Percentiles rank a stretch among this genome's conserved stretches.
phyloP scores from a whole-genome alignment of 2,329 filamentous ascomycete species.

The Paraphoma sp. region DNA sequence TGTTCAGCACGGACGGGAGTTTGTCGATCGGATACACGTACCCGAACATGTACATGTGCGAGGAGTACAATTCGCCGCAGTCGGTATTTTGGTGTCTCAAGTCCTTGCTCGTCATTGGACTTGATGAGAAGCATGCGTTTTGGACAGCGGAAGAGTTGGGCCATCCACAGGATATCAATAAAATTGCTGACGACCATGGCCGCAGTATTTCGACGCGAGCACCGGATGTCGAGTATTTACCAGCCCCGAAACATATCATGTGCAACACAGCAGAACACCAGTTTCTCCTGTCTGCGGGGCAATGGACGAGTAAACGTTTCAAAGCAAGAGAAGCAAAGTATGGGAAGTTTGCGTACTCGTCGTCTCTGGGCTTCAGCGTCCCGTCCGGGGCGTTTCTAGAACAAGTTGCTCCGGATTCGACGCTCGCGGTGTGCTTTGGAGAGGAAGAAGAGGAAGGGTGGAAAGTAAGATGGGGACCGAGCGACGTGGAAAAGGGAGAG shows the following conservation, averaged over 20 bases:
- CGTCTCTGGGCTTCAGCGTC: constrained; percentile 55
- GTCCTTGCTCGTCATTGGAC: constrained; percentile 48
- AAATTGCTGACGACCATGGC: no score
- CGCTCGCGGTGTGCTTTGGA: constrained; percentile 22
- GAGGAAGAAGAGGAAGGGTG: constrained; percentile 22
- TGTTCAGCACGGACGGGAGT: constrained; percentile 56
- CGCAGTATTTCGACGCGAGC: background rate
- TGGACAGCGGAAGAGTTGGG: constrained; percentile 52
- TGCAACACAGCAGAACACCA: constrained; percentile 39
- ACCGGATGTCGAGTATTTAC: constrained; percentile 10
- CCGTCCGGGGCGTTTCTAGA: constrained; percentile 46
- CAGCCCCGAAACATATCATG: constrained; percentile 50
- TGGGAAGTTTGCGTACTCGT: constrained; percentile 49
- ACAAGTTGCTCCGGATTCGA: constrained; percentile 38
- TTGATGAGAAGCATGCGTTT: constrained; percentile 48
- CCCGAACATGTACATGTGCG: constrained; percentile 59
- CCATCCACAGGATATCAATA: background rate
- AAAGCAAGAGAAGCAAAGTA: constrained; percentile 27
- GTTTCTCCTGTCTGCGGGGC: constrained; percentile 21
- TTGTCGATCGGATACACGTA: constrained; percentile 53
- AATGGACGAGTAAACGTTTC: constrained; percentile 15
- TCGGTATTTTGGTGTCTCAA: constrained; percentile 61
- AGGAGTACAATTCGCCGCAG: constrained; percentile 62
- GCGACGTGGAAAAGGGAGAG: constrained; percentile 5
- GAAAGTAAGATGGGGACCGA: constrained; percentile 28